Evolutionary conservation across 257 asterid species (phyloP).

Genomic region (Asclepias syriaca): DNA sequence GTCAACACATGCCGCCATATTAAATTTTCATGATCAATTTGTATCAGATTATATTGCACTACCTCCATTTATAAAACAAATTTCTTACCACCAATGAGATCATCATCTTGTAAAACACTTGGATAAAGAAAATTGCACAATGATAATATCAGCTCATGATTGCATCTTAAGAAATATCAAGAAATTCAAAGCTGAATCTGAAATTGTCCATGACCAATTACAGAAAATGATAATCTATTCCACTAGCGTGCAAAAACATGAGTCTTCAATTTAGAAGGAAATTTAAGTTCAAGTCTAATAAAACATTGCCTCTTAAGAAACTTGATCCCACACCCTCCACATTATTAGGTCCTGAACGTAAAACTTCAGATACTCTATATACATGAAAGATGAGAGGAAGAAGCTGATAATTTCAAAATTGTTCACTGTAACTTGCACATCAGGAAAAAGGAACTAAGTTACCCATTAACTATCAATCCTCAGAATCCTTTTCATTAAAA

Average conservation of each 20-base stretch:
- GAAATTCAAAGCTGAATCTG: neutral
- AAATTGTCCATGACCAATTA: neutral
- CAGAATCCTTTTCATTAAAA: neutral
- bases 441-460: neutral
- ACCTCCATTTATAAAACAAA: neutral
- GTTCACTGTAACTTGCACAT: neutral
- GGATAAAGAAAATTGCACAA: neutral
- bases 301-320: no score
- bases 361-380: neutral
- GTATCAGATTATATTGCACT: neutral
- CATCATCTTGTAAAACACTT: neutral
- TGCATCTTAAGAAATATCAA: neutral
- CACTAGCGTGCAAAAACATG: neutral
- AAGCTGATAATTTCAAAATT: neutral
- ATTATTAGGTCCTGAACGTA: neutral
- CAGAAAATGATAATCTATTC: neutral
- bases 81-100: neutral
- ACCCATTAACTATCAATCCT: neutral
- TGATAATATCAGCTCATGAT: neutral
- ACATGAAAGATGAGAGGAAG: neutral
- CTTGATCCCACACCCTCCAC: neutral
- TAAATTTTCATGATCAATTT: neutral
- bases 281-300: neutral
- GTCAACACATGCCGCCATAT: neutral
- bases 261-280: neutral